phyloP scores from a whole-genome alignment of 345 rosid species.

The Draba incana region DNA sequence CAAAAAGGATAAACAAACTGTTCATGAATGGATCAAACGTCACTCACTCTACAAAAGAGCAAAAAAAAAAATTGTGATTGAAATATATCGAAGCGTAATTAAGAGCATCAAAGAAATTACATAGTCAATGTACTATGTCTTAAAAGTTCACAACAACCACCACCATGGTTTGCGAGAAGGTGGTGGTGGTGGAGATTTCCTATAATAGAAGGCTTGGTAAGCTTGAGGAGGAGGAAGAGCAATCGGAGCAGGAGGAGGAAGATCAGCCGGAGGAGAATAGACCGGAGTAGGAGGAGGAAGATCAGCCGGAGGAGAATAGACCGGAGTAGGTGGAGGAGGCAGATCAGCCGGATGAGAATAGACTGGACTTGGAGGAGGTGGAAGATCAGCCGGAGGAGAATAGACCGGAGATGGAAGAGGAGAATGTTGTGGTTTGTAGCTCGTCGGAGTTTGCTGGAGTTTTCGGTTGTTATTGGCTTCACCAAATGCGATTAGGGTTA shows the following conservation, averaged over 20 bases:
- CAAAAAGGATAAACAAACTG: neutral
- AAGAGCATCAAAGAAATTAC: slow-evolving; percentile 18
- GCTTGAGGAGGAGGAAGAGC: slow-evolving; percentile 28
- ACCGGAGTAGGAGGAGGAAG: slow-evolving; percentile 16
- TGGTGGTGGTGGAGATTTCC: slow-evolving; percentile 41
- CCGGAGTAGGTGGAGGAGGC: neutral
- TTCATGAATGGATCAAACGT: slow-evolving; percentile 24
- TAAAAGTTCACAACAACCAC: slow-evolving; percentile 31
- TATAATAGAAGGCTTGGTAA: slow-evolving; percentile 34
- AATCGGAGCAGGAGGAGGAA: neutral
- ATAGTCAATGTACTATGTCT: slow-evolving; percentile 17
- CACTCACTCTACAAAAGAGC: slow-evolving; percentile 7
- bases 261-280: slow-evolving; percentile 21
- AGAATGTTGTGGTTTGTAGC: slow-evolving; percentile 17
- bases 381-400: slow-evolving; percentile 17
- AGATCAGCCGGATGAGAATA: slow-evolving; percentile 21
- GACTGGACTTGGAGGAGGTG: neutral
- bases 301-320: slow-evolving; percentile 1
- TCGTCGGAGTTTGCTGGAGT: neutral
- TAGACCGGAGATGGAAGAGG: slow-evolving; percentile 26
- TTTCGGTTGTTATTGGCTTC: slow-evolving; percentile 36
- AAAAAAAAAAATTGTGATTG: neutral
- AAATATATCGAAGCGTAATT: neutral
- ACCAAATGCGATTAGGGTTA: slow-evolving; percentile 14
- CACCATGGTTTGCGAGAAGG: slow-evolving; percentile 37